Evolutionary conservation across 2,329 filamentous ascomycete species (phyloP).

Genomic region (Pseudocercospora fuligena): DNA sequence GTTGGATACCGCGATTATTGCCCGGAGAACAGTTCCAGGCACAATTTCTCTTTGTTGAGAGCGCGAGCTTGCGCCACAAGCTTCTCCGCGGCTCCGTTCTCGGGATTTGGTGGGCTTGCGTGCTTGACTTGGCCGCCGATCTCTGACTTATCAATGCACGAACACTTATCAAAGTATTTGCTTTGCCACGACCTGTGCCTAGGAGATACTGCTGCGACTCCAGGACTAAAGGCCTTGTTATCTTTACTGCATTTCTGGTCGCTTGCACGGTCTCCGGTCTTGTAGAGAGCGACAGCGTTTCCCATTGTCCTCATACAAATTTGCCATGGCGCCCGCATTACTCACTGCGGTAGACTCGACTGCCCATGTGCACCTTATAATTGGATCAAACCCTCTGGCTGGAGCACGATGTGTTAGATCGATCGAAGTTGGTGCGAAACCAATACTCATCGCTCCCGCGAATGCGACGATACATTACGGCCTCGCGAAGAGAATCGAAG

Average conservation of each 20-base stretch:
- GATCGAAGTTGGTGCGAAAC: slow-evolving; percentile 78
- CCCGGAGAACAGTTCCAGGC: slow-evolving; percentile 6
- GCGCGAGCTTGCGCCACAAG: slow-evolving; percentile 7
- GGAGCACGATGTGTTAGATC: slow-evolving; percentile 80
- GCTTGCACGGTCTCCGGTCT: not conserved
- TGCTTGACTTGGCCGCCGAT: slow-evolving; percentile 11
- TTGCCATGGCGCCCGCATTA: slow-evolving; percentile 58
- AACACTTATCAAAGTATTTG: slow-evolving; percentile 13
- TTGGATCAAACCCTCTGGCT: slow-evolving; percentile 88
- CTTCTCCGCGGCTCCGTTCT: slow-evolving; percentile 10
- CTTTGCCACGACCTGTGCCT: slow-evolving; percentile 19
- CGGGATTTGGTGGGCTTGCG: not conserved
- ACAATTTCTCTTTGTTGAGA: slow-evolving; percentile 6
- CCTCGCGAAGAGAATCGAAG: slow-evolving; percentile 67
- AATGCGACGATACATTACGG: slow-evolving; percentile 62
- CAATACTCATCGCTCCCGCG: slow-evolving; percentile 76
- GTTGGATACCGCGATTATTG: not conserved
- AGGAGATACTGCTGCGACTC: slow-evolving; percentile 9
- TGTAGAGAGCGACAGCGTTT: not conserved
- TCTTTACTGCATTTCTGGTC: not conserved
- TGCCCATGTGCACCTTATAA: slow-evolving; percentile 77
- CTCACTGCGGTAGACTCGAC: slow-evolving; percentile 74
- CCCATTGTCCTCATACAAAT: slow-evolving; percentile 12
- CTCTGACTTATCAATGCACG: slow-evolving; percentile 23
- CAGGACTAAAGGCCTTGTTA: not conserved